Conservation (phyloP, 371 early-diverging fungal genomes). For the Mortierella sp. region DNA sequence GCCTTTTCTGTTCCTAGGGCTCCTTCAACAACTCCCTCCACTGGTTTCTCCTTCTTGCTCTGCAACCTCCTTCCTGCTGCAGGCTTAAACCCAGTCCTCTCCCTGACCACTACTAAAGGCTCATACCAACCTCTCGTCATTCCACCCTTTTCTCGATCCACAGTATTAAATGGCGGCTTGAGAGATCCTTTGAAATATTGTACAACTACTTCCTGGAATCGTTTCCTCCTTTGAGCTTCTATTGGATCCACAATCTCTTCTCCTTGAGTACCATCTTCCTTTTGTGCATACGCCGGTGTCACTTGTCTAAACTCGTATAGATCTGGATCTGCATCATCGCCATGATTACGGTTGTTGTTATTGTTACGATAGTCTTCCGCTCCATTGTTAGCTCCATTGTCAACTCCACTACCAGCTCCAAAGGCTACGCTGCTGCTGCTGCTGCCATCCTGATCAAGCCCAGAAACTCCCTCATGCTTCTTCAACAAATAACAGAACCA, state of each 20-base stretch:
- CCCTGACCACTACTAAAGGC: slow-evolving; percentile 52
- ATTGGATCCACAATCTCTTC: slow-evolving; percentile 48
- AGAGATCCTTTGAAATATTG: slow-evolving; percentile 51
- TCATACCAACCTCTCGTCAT: slow-evolving; percentile 56
- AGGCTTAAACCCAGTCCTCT: slow-evolving; percentile 53
- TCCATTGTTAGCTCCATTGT: too few relatives aligned
- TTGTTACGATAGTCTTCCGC: too few relatives aligned
- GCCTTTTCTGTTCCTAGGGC: not conserved
- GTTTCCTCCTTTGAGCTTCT: slow-evolving; percentile 47
- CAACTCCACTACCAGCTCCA: slow-evolving; percentile 16
- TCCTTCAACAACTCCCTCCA: not conserved
- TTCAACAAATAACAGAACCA: slow-evolving; percentile 62
- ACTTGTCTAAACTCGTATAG: slow-evolving; percentile 53
- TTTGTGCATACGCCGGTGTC: slow-evolving; percentile 33
- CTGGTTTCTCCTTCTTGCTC: slow-evolving; percentile 28
- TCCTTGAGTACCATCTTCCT: slow-evolving; percentile 14
- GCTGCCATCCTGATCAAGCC: not conserved
- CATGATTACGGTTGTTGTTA: slow-evolving; percentile 12
- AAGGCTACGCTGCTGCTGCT: slow-evolving; percentile 9
- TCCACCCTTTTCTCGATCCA: slow-evolving; percentile 52
- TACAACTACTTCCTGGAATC: slow-evolving; percentile 55
- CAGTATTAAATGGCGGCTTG: slow-evolving; percentile 70
- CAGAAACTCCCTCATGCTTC: slow-evolving; percentile 47
- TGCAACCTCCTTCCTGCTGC: slow-evolving; percentile 33
- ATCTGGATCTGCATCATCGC: slow-evolving; percentile 36